phyloP scores from a whole-genome alignment of 2,329 filamentous ascomycete species.

The Rugonectria rugulosa region DNA sequence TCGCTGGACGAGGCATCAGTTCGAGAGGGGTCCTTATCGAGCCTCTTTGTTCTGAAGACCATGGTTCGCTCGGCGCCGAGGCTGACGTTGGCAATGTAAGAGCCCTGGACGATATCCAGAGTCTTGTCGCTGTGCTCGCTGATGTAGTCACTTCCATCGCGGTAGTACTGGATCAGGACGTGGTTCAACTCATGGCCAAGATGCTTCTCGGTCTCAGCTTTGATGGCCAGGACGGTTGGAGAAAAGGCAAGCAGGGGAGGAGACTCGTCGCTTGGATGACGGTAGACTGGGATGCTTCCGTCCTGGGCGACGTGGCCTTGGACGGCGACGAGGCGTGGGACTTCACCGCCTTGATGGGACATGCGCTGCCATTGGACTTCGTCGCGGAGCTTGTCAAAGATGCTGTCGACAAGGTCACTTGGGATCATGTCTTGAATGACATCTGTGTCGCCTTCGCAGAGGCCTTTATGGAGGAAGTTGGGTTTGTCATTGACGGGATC shows the following conservation, averaged over 20 bases:
- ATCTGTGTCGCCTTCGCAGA: conserved; percentile 84
- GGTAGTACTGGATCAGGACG: conserved; percentile 90
- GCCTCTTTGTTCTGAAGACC: conserved; percentile 84
- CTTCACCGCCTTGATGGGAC: conserved; percentile 90
- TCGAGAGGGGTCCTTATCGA: conserved; percentile 49
- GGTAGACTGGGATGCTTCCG: conserved; percentile 87
- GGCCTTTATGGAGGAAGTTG: conserved; percentile 51
- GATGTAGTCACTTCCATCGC: conserved; percentile 88
- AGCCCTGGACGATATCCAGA: conserved; percentile 82
- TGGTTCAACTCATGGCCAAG: conserved; percentile 89
- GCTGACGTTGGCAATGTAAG: conserved; percentile 90
- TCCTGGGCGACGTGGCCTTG: conserved; percentile 76
- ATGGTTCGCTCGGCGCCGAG: conserved; percentile 92
- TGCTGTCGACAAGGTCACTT: conserved; percentile 57
- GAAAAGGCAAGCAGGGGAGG: conserved; percentile 81
- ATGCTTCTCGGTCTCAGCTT: conserved; percentile 70
- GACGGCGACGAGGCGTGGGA: conserved; percentile 89
- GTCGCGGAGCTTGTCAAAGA: conserved; percentile 73
- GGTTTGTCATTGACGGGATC: conserved; percentile 14
- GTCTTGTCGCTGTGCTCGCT: conserved; percentile 98
- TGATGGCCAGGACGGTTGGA: conserved; percentile 73
- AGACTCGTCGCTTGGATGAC: conserved; percentile 90
- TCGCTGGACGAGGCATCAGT: conserved; percentile 18
- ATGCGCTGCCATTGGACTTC: conserved; percentile 92
- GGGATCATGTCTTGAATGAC: conserved; percentile 77